phyloP scores from a whole-genome alignment of 495 filamentous ascomycete genomes.

The Hypoxylon subgilvum region DNA sequence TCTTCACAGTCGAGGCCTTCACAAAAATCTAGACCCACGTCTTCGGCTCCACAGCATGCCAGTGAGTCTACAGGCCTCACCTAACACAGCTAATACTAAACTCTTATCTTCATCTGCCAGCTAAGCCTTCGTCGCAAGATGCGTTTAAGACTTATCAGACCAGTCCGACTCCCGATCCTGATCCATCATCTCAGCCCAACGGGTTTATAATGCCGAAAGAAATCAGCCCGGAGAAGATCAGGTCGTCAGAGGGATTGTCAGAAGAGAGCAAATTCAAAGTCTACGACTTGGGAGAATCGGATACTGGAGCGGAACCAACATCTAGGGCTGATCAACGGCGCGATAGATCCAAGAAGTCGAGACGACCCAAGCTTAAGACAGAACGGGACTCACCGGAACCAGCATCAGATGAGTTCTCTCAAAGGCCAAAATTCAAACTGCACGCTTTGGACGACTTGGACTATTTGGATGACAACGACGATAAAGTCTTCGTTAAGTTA shows the following conservation, averaged over 20 bases:
- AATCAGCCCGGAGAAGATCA: constrained; percentile 12
- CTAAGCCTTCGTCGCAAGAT: not conserved
- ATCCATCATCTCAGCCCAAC: not conserved
- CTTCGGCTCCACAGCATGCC: constrained; percentile 8
- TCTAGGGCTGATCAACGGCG: not conserved
- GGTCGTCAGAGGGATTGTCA: constrained; percentile 4
- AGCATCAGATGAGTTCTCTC: constrained; percentile 14
- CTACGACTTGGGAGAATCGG: not conserved
- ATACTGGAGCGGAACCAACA: not conserved
- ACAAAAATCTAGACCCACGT: constrained; percentile 14
- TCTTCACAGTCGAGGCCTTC: constrained; percentile 23
- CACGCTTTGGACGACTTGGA: constrained; percentile 34
- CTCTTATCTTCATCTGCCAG: constrained; percentile 3
- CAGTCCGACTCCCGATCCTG: constrained; percentile 6
- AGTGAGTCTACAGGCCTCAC: constrained; percentile 4
- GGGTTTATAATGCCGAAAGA: constrained; percentile 15
- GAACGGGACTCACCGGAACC: constrained; percentile 10
- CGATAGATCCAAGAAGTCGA: not conserved
- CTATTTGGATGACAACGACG: constrained; percentile 25
- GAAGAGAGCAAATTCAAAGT: constrained; percentile 8
- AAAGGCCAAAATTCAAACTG: constrained; percentile 34
- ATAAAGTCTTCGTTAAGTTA: constrained; percentile 19
- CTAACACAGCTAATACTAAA: constrained; percentile 3
- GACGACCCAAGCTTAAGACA: constrained; percentile 13
- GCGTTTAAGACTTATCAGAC: not conserved